These are phyloP conservation scores for Sonneratia alba DNA, from an alignment of 345 rosid species.

Conservation along the genomic window DNA sequence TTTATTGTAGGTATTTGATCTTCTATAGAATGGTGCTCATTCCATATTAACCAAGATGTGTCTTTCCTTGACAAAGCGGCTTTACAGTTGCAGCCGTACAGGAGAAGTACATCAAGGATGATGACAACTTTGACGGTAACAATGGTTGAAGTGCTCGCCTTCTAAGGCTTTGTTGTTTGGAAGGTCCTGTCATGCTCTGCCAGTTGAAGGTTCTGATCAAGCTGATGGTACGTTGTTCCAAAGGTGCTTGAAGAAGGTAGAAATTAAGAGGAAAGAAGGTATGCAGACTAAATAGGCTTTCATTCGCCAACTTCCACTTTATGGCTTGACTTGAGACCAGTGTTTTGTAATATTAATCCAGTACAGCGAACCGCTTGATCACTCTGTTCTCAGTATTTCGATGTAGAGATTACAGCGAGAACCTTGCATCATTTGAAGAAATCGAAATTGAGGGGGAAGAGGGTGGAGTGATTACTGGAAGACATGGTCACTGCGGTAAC, in stretches of 20 bases:
- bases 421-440: not conserved
- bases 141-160: not conserved
- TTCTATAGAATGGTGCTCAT: not conserved
- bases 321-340: not conserved
- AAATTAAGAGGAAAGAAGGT: not conserved
- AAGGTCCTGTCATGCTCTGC: not conserved
- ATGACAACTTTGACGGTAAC: conserved; percentile 14
- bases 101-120: conserved; percentile 59
- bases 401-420: not conserved
- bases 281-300: not conserved
- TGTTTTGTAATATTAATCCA: not conserved
- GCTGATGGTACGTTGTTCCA: not conserved
- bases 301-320: not conserved
- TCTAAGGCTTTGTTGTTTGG: not conserved
- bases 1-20: not conserved
- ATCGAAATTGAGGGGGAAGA: not conserved
- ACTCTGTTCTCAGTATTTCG: not conserved
- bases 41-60: not conserved
- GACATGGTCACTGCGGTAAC: not conserved
- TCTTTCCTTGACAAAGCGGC: conserved; percentile 34
- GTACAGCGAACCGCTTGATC: not conserved
- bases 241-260: not conserved
- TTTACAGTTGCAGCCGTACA: conserved; percentile 57
- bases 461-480: not conserved
- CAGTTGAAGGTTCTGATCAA: not conserved